These are phyloP conservation scores for Acacia crassicarpa DNA, from an alignment of 306 rosid genomes.

Conservation along the genomic window DNA sequence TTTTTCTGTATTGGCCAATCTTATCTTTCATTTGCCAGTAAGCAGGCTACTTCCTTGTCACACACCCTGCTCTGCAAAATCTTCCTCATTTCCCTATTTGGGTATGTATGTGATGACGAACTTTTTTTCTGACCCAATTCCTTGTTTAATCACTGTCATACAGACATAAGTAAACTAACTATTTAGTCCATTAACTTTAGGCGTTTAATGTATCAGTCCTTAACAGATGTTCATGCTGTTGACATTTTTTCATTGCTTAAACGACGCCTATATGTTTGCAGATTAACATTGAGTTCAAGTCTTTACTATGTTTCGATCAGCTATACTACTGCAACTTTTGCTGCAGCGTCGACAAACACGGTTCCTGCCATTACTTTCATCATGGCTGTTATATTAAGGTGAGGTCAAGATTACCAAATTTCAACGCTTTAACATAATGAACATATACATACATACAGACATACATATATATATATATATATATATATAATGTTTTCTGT, in stretches of 20 bases:
- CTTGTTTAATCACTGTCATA: background rate
- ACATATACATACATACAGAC: too few species aligned
- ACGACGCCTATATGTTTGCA: slow-evolving; percentile 14
- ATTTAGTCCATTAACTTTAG: background rate
- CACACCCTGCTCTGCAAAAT: slow-evolving; percentile 61
- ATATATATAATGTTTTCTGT: background rate
- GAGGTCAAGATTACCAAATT: background rate
- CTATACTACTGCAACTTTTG: slow-evolving; percentile 87
- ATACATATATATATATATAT: too few species aligned
- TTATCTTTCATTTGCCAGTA: slow-evolving; percentile 46
- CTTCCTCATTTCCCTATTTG: slow-evolving; percentile 71
- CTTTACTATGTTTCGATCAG: slow-evolving; percentile 76
- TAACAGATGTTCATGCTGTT: background rate
- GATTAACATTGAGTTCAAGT: slow-evolving; percentile 77
- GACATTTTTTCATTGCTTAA: background rate
- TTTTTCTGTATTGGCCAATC: background rate
- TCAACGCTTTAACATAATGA: background rate
- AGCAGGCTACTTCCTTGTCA: slow-evolving; percentile 60
- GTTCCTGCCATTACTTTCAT: slow-evolving; percentile 82
- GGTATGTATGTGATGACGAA: slow-evolving; percentile 46
- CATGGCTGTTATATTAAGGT: slow-evolving; percentile 72
- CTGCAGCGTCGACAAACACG: slow-evolving; percentile 82
- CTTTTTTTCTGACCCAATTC: slow-evolving; percentile 27
- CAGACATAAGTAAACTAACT: background rate
- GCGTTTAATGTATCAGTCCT: background rate